phyloP scores from a whole-genome alignment of 495 filamentous ascomycete species.

The Penicillium cinerascens region DNA sequence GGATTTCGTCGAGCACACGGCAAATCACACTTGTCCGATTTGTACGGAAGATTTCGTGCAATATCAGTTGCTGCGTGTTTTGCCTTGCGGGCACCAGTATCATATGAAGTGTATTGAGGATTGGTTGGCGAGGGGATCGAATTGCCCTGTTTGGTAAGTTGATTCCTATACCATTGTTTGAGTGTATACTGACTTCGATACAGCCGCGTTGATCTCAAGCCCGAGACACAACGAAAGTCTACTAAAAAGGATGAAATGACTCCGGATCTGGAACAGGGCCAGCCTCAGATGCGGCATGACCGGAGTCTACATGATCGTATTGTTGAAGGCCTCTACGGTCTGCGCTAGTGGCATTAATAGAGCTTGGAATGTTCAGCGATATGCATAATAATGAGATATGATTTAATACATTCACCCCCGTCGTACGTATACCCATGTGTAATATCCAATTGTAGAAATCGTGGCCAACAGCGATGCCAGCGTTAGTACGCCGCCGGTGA shows the following conservation, averaged over 20 bases:
- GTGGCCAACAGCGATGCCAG: conserved; percentile 24
- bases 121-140: not conserved
- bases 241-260: not conserved
- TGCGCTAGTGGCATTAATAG: not conserved
- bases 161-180: not conserved
- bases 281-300: not conserved
- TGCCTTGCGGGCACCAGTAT: conserved; percentile 7
- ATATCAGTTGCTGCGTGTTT: conserved; percentile 3
- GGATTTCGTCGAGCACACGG: not conserved
- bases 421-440: conserved; percentile 23
- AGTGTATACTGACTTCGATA: not conserved
- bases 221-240: not conserved
- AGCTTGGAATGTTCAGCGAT: not conserved
- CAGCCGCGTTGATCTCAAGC: not conserved
- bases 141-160: not conserved
- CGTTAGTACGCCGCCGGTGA: conserved; percentile 34
- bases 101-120: conserved; percentile 7
- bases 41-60: conserved; percentile 10
- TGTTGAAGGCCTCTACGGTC: not conserved
- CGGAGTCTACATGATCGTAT: not conserved
- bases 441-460: conserved; percentile 28
- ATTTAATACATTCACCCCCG: not conserved
- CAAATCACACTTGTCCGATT: conserved; percentile 1
- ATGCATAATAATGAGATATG: not conserved
- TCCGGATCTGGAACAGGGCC: not conserved